Percentiles rank a stretch among this genome's conserved stretches.
Evolutionary conservation across 441 rosid genomes (phyloP).

Genomic region (Iberis amara): DNA sequence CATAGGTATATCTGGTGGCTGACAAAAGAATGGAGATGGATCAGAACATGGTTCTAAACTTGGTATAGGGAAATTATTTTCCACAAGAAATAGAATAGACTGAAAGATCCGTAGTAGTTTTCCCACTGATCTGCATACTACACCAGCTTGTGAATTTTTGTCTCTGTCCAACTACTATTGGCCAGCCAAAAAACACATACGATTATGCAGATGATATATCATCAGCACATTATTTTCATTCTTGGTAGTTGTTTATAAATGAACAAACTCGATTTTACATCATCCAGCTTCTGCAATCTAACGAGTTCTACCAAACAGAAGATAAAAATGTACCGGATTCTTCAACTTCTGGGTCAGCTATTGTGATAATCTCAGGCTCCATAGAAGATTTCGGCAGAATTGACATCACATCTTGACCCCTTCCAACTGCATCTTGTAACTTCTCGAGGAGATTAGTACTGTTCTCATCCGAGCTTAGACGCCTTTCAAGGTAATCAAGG

Average conservation of each 20-base stretch:
- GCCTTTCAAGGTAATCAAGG: constrained; percentile 90
- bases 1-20: constrained; percentile 89
- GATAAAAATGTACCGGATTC: constrained; percentile 49
- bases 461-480: constrained; percentile 62
- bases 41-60: constrained; percentile 25
- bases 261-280: constrained; percentile 1
- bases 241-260: constrained; percentile 9
- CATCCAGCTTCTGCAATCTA: constrained; percentile 15
- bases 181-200: constrained; percentile 3
- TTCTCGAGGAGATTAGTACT: constrained; percentile 81
- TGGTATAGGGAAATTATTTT: constrained; percentile 4
- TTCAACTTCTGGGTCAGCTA: constrained; percentile 79
- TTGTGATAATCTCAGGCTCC: constrained; percentile 84
- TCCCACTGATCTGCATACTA: constrained; percentile 14
- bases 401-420: constrained; percentile 91
- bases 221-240: constrained; percentile 16
- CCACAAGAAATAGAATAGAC: constrained; percentile 5
- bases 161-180: constrained; percentile 15
- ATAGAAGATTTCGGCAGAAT: constrained; percentile 55
- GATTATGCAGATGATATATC: constrained; percentile 13
- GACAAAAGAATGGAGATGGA: constrained; percentile 38
- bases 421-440: constrained; percentile 94
- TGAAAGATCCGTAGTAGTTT: background rate
- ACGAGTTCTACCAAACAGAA: constrained; percentile 24
- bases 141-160: constrained; percentile 8